Conservation (phyloP, 805 yeast genomes). For the Starmerella vitae region DNA sequence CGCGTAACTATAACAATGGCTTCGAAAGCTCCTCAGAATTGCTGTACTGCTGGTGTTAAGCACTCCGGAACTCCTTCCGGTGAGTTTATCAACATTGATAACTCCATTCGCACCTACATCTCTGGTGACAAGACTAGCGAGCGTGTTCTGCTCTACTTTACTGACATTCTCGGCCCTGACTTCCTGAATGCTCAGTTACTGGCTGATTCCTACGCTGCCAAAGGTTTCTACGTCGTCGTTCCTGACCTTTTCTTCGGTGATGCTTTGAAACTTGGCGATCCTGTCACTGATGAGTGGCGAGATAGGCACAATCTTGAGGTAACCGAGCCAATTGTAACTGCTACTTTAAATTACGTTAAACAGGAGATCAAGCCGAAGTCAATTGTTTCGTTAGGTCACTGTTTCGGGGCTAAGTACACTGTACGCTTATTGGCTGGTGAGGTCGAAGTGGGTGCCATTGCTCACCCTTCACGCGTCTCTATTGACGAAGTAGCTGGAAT, state of each 20-base stretch:
- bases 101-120: constrained; percentile 33
- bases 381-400: constrained; percentile 48
- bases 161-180: constrained; percentile 58
- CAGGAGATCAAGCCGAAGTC: constrained; percentile 35
- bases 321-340: constrained; percentile 37
- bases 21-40: constrained; percentile 24
- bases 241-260: constrained; percentile 64
- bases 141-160: constrained; percentile 42
- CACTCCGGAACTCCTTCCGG: constrained; percentile 25
- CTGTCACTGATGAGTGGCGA: constrained; percentile 35
- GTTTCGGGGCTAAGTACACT: constrained; percentile 70
- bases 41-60: constrained; percentile 26
- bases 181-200: constrained; percentile 42
- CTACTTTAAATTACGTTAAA: constrained; percentile 35
- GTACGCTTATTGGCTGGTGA: constrained; percentile 36
- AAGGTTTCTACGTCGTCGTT: constrained; percentile 50
- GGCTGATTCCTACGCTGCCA: constrained; percentile 38
- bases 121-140: constrained; percentile 35
- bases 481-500: constrained; percentile 52
- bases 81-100: constrained; percentile 16
- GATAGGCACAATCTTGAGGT: constrained; percentile 37
- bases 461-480: constrained; percentile 69
- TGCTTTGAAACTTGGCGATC: constrained; percentile 30
- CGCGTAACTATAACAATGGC: too few species aligned
- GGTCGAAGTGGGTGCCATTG: constrained; percentile 52